phyloP scores from a whole-genome alignment of 768 basidiomycete species.

The Agaricus sinodeliciosus region DNA sequence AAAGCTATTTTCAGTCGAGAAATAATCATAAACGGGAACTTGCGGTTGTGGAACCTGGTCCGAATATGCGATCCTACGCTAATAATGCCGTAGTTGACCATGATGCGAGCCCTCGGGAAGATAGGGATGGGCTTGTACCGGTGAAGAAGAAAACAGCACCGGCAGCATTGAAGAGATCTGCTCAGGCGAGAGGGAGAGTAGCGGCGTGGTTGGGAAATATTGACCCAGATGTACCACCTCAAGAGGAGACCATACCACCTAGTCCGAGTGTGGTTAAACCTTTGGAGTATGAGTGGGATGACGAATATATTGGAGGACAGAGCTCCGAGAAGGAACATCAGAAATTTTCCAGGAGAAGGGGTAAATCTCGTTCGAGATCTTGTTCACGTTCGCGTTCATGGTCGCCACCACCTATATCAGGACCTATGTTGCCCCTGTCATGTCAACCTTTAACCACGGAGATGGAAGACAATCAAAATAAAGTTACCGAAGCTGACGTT shows the following conservation, averaged over 20 bases:
- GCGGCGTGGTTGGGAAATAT: constrained; percentile 72
- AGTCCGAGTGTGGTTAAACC: constrained; percentile 26
- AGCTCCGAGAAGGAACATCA: not conserved
- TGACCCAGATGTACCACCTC: constrained; percentile 49
- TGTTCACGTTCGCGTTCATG: not conserved
- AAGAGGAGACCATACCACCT: constrained; percentile 38
- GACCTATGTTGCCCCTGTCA: not conserved
- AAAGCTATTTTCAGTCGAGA: constrained; percentile 1
- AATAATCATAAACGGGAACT: not conserved
- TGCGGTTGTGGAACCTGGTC: constrained; percentile 12
- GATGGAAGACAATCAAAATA: not conserved
- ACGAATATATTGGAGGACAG: not conserved
- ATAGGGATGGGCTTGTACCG: constrained; percentile 15
- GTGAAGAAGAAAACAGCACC: constrained; percentile 21
- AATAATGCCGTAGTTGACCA: constrained; percentile 9
- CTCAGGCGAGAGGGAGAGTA: constrained; percentile 62
- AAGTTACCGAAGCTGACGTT: not conserved
- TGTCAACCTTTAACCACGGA: not conserved
- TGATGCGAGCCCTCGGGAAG: constrained; percentile 7
- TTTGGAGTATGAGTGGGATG: not conserved
- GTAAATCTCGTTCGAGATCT: not conserved
- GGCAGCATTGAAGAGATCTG: constrained; percentile 22
- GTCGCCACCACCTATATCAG: not conserved
- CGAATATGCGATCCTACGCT: not conserved
- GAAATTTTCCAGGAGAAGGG: not conserved